phyloP scores from a whole-genome alignment of 2,329 filamentous ascomycete genomes.

The Eutypa lata region DNA sequence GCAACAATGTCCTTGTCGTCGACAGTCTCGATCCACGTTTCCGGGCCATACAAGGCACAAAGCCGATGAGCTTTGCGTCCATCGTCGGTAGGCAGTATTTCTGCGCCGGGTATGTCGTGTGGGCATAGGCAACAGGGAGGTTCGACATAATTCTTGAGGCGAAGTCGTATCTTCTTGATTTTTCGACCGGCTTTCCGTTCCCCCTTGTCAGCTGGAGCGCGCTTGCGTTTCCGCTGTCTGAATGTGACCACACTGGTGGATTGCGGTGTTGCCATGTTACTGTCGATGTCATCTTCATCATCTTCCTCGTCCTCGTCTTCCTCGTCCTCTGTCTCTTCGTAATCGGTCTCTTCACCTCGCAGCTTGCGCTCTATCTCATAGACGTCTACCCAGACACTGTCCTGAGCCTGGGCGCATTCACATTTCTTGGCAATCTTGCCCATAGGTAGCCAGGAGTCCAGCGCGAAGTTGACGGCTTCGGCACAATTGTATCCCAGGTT shows the following conservation, averaged over 20 bases:
- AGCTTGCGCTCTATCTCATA: constrained; percentile 93
- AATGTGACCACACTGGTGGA: constrained; percentile 68
- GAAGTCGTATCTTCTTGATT: constrained; percentile 75
- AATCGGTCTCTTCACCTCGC: constrained; percentile 82
- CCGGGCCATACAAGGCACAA: constrained; percentile 87
- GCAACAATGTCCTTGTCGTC: constrained; percentile 71
- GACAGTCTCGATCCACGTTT: constrained; percentile 77
- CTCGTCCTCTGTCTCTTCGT: constrained; percentile 73
- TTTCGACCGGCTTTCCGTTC: constrained; percentile 58
- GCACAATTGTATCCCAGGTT: constrained; percentile 98
- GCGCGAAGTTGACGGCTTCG: constrained; percentile 96
- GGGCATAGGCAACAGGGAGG: constrained; percentile 90
- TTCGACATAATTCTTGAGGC: constrained; percentile 66
- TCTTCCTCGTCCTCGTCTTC: constrained; percentile 66
- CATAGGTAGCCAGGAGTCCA: constrained; percentile 92
- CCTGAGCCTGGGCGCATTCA: constrained; percentile 88
- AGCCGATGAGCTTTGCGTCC: constrained; percentile 82
- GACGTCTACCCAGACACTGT: constrained; percentile 98
- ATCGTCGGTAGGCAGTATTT: constrained; percentile 83
- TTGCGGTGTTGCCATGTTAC: constrained; percentile 72
- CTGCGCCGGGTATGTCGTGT: constrained; percentile 78
- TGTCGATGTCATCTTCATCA: constrained; percentile 54
- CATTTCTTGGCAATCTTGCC: constrained; percentile 95
- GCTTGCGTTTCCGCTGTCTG: constrained; percentile 70
- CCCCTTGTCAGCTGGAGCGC: constrained; percentile 37